Evolutionary conservation across 2,329 filamentous ascomycete genomes (phyloP).

Genomic region (Stagonosporopsis rhizophila): DNA sequence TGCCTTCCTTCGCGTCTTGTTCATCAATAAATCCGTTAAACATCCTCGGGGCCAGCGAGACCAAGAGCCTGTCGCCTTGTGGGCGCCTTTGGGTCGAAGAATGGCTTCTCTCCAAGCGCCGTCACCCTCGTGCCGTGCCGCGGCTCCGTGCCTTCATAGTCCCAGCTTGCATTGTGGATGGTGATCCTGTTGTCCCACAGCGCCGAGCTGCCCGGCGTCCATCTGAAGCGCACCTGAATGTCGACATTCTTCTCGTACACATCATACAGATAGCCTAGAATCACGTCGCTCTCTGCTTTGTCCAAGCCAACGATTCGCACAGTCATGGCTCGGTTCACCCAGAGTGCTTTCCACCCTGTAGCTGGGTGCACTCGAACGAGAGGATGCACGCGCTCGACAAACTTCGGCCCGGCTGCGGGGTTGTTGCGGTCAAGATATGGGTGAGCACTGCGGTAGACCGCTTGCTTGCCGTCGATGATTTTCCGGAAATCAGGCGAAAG

Average conservation of each 20-base stretch:
- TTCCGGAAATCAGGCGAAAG: constrained; percentile 72
- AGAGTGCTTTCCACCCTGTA: constrained; percentile 77
- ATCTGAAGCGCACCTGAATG: constrained; percentile 75
- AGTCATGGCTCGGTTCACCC: constrained; percentile 75
- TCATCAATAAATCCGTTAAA: constrained; percentile 42
- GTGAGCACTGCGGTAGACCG: constrained; percentile 71
- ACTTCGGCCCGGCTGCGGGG: constrained; percentile 67
- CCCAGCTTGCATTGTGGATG: constrained; percentile 77
- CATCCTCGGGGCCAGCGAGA: constrained; percentile 64
- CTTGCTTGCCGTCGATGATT: constrained; percentile 71
- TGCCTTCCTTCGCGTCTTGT: constrained; percentile 11
- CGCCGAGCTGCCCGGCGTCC: constrained; percentile 71
- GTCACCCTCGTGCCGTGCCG: constrained; percentile 77
- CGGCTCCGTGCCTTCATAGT: constrained; percentile 71
- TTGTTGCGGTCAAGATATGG: constrained; percentile 70
- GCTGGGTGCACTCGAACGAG: constrained; percentile 74
- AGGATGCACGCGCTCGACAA: constrained; percentile 72
- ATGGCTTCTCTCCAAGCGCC: constrained; percentile 73
- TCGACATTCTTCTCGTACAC: constrained; percentile 74
- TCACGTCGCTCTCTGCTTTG: constrained; percentile 71
- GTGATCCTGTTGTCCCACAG: constrained; percentile 79
- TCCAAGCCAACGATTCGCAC: constrained; percentile 73
- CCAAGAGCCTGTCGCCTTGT: constrained; percentile 72
- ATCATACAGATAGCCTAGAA: constrained; percentile 71
- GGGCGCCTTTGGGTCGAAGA: constrained; percentile 69